Base-by-base conservation (phyloP, 495 filamentous ascomycete species). In the Lophiotrema nucula region DNA sequence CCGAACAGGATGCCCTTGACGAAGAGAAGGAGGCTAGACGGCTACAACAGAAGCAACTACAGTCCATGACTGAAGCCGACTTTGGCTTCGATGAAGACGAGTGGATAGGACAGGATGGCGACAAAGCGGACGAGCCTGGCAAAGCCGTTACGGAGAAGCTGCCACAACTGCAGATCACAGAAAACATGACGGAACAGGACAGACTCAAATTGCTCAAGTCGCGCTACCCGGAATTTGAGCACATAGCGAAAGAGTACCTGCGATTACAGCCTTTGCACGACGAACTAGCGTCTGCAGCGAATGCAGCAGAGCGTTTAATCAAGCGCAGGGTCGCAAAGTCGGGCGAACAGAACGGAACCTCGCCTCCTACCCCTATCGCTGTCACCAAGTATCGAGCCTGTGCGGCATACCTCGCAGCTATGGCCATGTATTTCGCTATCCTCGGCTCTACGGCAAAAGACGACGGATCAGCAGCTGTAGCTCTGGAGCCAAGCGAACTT, bases 401-500 rank as follows among this genome's bases (percentile, higher is more conserved):
- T 23, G 85, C 86, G 25, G 84, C 90, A 42, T 96, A 97, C 69
- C 75, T 97, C 16, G 92, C 86, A 31, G 78, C 89, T 0, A 76
- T 97, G 65, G 84, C 86, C 53, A 90, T 96, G 84, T 98, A 97
- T 70, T 96, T 98, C 70, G 88, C 90, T 52, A 79, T 97, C 37
- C 74, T 97, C 24, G 87, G 89, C 23, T 95, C 89, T 1, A 79
- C 85, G 1, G 78, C 87, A 13, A 74, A 82, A 44, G 64, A 81
- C 15, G 74, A 76, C 33, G 66, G 67, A 1, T 44, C 47, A 12
- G 74, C 77, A 15, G 71, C 73, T 10, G 44, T 74, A n/a, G 71
- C 81, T 13, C 77, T 85, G 70, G 75, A 87, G 3, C 83, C 91
- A 3, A 74, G 79, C 27, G 82, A 93, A 64, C 76, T 98, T 44